Evolutionary conservation across 2,329 filamentous ascomycete genomes (phyloP).

Genomic region (Penicillium sp.): DNA sequence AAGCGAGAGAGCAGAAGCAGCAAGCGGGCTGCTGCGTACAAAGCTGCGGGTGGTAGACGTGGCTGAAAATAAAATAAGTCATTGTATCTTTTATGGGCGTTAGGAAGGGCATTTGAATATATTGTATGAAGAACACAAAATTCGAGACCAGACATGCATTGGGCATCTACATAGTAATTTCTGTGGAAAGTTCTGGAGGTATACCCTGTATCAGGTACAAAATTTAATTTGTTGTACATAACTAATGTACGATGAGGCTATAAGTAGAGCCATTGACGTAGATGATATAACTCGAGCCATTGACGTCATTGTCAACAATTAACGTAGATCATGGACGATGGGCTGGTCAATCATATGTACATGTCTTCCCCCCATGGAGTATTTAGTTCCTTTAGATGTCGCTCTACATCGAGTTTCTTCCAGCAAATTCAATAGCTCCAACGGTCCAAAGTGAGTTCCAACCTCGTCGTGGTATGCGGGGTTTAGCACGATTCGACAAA

Average conservation of each 20-base stretch:
- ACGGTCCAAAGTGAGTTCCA: not conserved
- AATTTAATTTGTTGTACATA: not conserved
- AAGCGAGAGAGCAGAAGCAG: conserved; percentile 43
- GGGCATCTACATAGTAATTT: not conserved
- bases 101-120: conserved; percentile 21
- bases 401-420: not conserved
- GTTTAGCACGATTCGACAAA: not conserved
- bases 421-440: not conserved
- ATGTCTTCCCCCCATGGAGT: not conserved
- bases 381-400: not conserved
- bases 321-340: not conserved
- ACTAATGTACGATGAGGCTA: not conserved
- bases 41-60: conserved; percentile 36
- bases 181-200: not conserved
- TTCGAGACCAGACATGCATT: not conserved
- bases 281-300: not conserved
- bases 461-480: not conserved
- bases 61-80: conserved; percentile 13
- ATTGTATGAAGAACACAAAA: conserved; percentile 3
- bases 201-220: not conserved
- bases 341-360: not conserved
- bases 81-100: conserved; percentile 22
- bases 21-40: conserved; percentile 44
- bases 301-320: conserved; percentile 3
- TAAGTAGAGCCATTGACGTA: not conserved